Conservation (phyloP, 2,329 filamentous ascomycete genomes). For the Aspergillus spinulosporus region DNA sequence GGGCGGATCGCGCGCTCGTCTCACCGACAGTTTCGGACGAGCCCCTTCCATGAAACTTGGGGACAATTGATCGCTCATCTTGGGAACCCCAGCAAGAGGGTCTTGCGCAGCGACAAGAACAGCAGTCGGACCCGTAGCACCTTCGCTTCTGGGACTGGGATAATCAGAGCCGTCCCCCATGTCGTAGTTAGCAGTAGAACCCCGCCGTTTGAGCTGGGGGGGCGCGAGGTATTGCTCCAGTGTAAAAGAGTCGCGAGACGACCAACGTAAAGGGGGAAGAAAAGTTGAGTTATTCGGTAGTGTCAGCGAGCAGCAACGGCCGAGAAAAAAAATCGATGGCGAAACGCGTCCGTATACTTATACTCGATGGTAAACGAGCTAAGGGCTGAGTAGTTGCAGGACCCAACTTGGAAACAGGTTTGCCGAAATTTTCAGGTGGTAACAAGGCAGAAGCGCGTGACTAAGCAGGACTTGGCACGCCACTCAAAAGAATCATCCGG, state of each 20-base stretch:
- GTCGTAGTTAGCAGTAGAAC: slow-evolving; percentile 30
- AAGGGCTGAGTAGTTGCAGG: slow-evolving; percentile 11
- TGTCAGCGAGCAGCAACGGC: background rate
- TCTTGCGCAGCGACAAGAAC: slow-evolving; percentile 39
- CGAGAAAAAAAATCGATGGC: slow-evolving; percentile 1
- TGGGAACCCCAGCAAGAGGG: slow-evolving; percentile 33
- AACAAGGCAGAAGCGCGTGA: slow-evolving; percentile 31
- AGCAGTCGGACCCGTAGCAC: slow-evolving; percentile 36
- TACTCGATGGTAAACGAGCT: slow-evolving; percentile 4
- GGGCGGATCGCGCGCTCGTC: slow-evolving; percentile 53
- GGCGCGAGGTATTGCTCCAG: slow-evolving; percentile 18
- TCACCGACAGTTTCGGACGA: slow-evolving; percentile 44
- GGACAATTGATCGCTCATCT: slow-evolving; percentile 38
- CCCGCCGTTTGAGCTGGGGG: slow-evolving; percentile 32
- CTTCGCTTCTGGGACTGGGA: slow-evolving; percentile 47
- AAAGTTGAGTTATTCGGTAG: background rate
- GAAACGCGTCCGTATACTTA: slow-evolving; percentile 14
- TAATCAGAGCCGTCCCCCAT: slow-evolving; percentile 47
- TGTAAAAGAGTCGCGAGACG: slow-evolving; percentile 7
- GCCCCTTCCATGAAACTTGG: slow-evolving; percentile 36
- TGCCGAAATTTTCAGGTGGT: slow-evolving; percentile 32
- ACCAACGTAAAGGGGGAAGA: background rate
- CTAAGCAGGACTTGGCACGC: slow-evolving; percentile 25
- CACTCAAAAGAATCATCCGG: slow-evolving; percentile 16
- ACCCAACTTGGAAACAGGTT: slow-evolving; percentile 16